Base-by-base conservation (phyloP, 2,329 filamentous ascomycete genomes). In the Verticillium tricorpus region DNA sequence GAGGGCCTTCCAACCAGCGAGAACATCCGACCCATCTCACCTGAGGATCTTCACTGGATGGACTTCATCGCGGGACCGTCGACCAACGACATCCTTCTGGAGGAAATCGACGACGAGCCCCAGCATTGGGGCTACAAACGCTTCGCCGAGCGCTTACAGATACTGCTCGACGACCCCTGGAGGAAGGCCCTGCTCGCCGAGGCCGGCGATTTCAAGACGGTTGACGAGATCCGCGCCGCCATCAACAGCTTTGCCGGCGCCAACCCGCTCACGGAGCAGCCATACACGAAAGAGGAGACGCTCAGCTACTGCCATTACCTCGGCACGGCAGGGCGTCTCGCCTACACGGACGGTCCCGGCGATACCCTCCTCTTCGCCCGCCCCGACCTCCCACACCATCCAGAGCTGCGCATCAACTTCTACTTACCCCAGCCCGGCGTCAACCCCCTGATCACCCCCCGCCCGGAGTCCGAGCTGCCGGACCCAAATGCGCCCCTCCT, bases 81-180 rank as follows among this genome's bases (percentile, higher is more conserved):
- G 22, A 68, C 70, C 22, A 68, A 66, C 19, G 65, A 67, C 31
- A 69, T 69, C 35, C 68, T 69, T 60, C 72, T 69, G 50, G 59
- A 62, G 25, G 58, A 40, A n/a, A 69, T 71, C 64, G 59, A 67
- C 28, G 35, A 55, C 52, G 60, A 63, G 17, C 60, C 63, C 9
- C 14, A 60, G 12, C 25, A 61, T 3, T 59, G 57, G 14, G 19
- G 45, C 34, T 76, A 72, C 60, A 66, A 67, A 15, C 67, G 71
- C 22, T 78, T 78, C 63, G 69, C 69, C 2, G 65, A 63, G 14
- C 68, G 74, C 15, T 64, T 78, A 56, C 66, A 71, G 65, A 67
- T 66, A 57, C 58, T 76, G 17, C 65, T 77, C 56, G 68, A 74
- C 40, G 71, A 76, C 50, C 62, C 58, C 15, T 67, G 69, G 40